These are phyloP conservation scores for Backusella mclennaniae DNA, from an alignment of 192 early-diverging fungal genomes.

Conservation along the genomic window DNA sequence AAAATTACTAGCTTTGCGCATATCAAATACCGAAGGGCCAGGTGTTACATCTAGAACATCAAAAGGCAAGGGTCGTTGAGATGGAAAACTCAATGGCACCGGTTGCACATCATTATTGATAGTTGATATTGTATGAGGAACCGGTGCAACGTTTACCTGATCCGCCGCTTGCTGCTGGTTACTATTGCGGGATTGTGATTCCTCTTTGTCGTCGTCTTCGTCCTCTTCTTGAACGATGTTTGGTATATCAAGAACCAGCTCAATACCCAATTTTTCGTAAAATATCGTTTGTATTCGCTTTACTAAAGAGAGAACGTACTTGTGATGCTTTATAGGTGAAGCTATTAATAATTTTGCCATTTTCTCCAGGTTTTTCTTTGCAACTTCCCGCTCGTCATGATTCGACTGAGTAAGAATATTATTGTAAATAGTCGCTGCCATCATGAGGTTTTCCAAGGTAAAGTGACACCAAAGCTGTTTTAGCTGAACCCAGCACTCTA, in stretches of 20 bases:
- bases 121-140: neutral
- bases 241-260: neutral
- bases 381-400: neutral
- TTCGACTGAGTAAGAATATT: conserved; percentile 5
- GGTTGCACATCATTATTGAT: conserved; percentile 6
- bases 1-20: neutral
- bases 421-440: conserved; percentile 25
- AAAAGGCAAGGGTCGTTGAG: neutral
- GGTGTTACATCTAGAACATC: neutral
- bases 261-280: neutral
- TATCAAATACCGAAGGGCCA: neutral
- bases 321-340: conserved; percentile 30
- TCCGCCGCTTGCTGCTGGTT: neutral
- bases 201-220: neutral
- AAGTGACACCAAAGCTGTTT: conserved; percentile 39
- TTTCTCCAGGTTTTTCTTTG: conserved; percentile 15
- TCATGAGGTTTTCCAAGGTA: conserved; percentile 29
- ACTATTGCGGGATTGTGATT: neutral
- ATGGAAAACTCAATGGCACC: neutral
- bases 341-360: conserved; percentile 8
- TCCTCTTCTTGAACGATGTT: neutral
- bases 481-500: conserved; percentile 32
- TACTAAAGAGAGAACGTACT: conserved; percentile 24
- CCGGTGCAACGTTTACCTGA: neutral
- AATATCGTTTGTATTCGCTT: conserved; percentile 19